Evolutionary conservation across 257 asterid genomes (phyloP).

Genomic region (Sherardia arvensis): DNA sequence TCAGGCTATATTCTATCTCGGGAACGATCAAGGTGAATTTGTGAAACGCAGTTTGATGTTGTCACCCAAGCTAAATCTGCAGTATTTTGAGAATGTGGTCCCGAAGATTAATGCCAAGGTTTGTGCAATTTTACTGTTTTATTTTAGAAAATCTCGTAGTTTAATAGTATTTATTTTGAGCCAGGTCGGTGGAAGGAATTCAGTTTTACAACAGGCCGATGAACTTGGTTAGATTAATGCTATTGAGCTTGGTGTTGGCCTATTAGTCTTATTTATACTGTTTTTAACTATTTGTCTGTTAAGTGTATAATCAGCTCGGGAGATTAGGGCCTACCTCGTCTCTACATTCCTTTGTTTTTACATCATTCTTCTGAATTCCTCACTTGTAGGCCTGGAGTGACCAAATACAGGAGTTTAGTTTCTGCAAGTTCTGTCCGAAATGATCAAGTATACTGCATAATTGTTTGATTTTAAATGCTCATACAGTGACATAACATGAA

Average conservation of each 20-base stretch:
- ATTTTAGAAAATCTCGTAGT: not conserved
- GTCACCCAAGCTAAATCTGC: constrained; percentile 29
- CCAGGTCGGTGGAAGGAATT: constrained; percentile 77
- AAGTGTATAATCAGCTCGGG: too few species aligned
- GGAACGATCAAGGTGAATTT: constrained; percentile 59
- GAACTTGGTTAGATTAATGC: too few species aligned
- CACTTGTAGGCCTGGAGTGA: constrained; percentile 58
- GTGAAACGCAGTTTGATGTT: constrained; percentile 79
- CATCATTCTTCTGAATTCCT: not conserved
- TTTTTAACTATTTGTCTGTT: too few species aligned
- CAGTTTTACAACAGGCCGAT: constrained; percentile 44
- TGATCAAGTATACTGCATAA: constrained; percentile 40
- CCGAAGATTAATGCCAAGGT: constrained; percentile 85
- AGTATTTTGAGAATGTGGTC: constrained; percentile 62
- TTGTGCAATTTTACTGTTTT: not conserved
- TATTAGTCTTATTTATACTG: too few species aligned
- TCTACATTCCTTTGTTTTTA: not conserved
- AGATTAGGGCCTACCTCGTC: too few species aligned
- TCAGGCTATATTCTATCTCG: constrained; percentile 8
- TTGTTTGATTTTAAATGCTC: not conserved
- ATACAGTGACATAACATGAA: not conserved
- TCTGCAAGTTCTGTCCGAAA: constrained; percentile 80
- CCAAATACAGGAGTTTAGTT: constrained; percentile 59
- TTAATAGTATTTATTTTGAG: not conserved
- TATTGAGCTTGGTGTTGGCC: too few species aligned